Percentiles rank a stretch among this genome's conserved stretches.
These are phyloP conservation scores for Tetragonia tetragonoides DNA, from an alignment of 148 eudicot species.

Conservation along the genomic window DNA sequence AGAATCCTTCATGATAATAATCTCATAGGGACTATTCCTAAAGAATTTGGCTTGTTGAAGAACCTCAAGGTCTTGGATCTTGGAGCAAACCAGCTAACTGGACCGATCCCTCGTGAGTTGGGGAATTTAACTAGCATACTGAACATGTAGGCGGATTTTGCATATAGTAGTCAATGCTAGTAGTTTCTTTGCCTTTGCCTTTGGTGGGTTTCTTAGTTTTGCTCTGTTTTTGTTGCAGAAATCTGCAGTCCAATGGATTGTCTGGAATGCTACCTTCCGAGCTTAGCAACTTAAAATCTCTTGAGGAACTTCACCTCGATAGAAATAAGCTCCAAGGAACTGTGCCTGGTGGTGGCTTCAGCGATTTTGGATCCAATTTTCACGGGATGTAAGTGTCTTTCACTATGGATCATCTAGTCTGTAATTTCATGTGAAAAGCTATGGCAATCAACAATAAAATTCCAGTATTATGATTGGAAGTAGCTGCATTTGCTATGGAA, in stretches of 20 bases:
- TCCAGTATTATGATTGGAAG: neutral
- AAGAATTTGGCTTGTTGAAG: slow-evolving; percentile 66
- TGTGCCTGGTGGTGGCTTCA: slow-evolving; percentile 51
- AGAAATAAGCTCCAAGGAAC: slow-evolving; percentile 83
- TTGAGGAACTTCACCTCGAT: slow-evolving; percentile 75
- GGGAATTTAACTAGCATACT: slow-evolving; percentile 58
- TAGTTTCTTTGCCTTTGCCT: slow-evolving; percentile 1
- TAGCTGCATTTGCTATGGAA: neutral
- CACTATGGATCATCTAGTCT: slow-evolving; percentile 1
- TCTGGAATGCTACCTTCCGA: slow-evolving; percentile 69
- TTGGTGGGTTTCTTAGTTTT: slow-evolving; percentile 12
- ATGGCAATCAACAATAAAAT: neutral
- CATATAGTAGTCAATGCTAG: slow-evolving; percentile 5
- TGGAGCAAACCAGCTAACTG: slow-evolving; percentile 66
- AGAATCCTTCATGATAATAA: slow-evolving; percentile 79
- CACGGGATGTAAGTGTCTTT: slow-evolving; percentile 58
- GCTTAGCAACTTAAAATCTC: slow-evolving; percentile 61
- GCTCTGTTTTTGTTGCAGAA: slow-evolving; percentile 40
- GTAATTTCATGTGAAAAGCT: neutral
- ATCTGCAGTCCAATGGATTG: slow-evolving; percentile 76
- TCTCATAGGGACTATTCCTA: slow-evolving; percentile 80
- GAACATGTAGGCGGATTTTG: slow-evolving; percentile 54
- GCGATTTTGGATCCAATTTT: slow-evolving; percentile 31
- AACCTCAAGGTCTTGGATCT: slow-evolving; percentile 75
- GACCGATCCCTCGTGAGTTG: slow-evolving; percentile 73